These are phyloP conservation scores for Vitis hybrid DNA, from an alignment of 177 flowering plant genomes.

Conservation along the genomic window DNA sequence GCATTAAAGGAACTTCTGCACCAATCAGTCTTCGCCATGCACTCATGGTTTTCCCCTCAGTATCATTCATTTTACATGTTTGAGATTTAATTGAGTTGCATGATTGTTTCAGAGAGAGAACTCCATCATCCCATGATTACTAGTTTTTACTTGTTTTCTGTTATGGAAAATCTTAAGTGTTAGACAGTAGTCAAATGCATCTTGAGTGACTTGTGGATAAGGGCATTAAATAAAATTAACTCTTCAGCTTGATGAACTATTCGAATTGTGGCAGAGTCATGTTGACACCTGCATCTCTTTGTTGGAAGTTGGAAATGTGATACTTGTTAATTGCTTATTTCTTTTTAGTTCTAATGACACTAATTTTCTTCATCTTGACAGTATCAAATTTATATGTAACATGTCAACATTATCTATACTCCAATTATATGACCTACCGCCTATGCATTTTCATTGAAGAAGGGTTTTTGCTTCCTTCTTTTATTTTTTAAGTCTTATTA, in stretches of 20 bases:
- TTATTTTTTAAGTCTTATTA: too few relatives aligned
- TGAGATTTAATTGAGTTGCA: not conserved
- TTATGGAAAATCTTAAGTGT: not conserved
- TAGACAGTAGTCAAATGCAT: not conserved
- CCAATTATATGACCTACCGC: too few relatives aligned
- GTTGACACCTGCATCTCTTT: constrained; percentile 1
- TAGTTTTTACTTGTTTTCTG: not conserved
- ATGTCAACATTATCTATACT: too few relatives aligned
- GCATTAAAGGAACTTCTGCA: not conserved
- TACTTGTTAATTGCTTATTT: too few relatives aligned
- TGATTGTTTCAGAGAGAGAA: not conserved
- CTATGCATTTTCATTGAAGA: too few relatives aligned
- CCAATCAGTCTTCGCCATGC: too few relatives aligned
- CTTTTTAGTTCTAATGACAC: too few relatives aligned
- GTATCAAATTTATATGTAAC: too few relatives aligned
- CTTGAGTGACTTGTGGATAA: not conserved
- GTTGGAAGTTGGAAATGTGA: not conserved
- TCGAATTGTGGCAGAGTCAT: not conserved
- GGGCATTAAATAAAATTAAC: not conserved
- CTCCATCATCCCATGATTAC: not conserved
- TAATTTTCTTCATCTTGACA: too few relatives aligned
- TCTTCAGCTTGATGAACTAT: not conserved
- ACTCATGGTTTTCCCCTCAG: not conserved
- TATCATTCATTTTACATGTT: not conserved
- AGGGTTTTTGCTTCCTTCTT: too few relatives aligned